phyloP scores from a whole-genome alignment of 129 eudicot genomes.

The Flaveria brownii region DNA sequence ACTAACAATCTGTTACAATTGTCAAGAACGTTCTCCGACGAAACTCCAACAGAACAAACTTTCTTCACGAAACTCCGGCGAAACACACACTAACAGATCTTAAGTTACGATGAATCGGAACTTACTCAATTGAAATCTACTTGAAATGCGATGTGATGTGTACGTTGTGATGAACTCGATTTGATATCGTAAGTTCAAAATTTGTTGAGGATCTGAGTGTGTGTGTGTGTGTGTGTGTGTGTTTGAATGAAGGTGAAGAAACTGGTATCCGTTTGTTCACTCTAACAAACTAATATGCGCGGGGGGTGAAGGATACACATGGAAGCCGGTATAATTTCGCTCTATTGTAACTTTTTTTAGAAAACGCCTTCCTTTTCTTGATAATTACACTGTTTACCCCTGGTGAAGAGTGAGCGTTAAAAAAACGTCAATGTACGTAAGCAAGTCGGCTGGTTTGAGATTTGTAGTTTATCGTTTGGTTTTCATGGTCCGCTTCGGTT shows the following conservation, averaged over 20 bases:
- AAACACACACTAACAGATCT: slow-evolving; percentile 5
- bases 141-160: slow-evolving; percentile 9
- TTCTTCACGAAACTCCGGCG: slow-evolving; percentile 16
- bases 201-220: background rate
- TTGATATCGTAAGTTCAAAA: background rate
- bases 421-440: no score
- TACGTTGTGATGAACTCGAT: slow-evolving; percentile 1
- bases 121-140: slow-evolving; percentile 5
- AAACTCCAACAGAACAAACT: slow-evolving; percentile 3
- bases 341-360: background rate
- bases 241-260: slow-evolving; percentile 13
- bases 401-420: no score
- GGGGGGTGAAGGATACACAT: slow-evolving; percentile 15
- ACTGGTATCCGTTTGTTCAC: slow-evolving; percentile 26
- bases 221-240: background rate
- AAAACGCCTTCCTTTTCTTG: background rate
- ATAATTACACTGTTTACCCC: slow-evolving; percentile 8
- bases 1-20: background rate
- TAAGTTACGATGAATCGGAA: slow-evolving; percentile 21
- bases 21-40: slow-evolving; percentile 5
- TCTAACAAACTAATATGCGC: slow-evolving; percentile 28
- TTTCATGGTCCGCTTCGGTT: no score
- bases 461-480: no score
- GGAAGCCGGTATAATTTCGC: slow-evolving; percentile 2
- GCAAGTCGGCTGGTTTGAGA: no score